phyloP scores from a whole-genome alignment of 805 yeast species.

The Saccharomycopsis babjevae region DNA sequence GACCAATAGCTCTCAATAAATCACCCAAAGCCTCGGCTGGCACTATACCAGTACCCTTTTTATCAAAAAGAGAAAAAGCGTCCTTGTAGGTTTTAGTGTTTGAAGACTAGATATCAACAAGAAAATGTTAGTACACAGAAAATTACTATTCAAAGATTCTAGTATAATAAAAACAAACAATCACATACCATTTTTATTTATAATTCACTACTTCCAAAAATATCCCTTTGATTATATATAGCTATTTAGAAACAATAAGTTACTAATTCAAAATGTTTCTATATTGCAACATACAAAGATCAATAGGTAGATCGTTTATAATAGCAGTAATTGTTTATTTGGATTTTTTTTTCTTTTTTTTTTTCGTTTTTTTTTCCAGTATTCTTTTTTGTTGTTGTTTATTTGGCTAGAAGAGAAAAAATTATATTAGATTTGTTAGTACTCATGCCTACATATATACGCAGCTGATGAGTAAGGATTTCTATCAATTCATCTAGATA shows the following conservation, averaged over 20 bases:
- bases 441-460: not conserved
- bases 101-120: constrained; percentile 12
- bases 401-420: not conserved
- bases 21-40: constrained; percentile 82
- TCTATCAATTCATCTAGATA: not conserved
- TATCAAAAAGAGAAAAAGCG: constrained; percentile 94
- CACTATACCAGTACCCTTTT: constrained; percentile 89
- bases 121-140: not conserved
- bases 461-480: not conserved
- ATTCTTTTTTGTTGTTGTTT: not conserved
- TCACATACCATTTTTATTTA: not conserved
- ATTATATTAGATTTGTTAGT: not conserved
- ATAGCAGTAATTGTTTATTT: not conserved
- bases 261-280: too few relatives aligned
- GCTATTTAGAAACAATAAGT: too few relatives aligned
- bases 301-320: not conserved
- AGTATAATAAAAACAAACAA: not conserved
- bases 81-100: constrained; percentile 53
- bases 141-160: not conserved
- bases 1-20: constrained; percentile 92
- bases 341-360: not conserved
- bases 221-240: not conserved
- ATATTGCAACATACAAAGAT: not conserved
- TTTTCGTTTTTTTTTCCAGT: not conserved
- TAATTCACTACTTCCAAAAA: not conserved